Conservation (phyloP, 2,329 filamentous ascomycete genomes). For the Colletotrichum tropicicola region DNA sequence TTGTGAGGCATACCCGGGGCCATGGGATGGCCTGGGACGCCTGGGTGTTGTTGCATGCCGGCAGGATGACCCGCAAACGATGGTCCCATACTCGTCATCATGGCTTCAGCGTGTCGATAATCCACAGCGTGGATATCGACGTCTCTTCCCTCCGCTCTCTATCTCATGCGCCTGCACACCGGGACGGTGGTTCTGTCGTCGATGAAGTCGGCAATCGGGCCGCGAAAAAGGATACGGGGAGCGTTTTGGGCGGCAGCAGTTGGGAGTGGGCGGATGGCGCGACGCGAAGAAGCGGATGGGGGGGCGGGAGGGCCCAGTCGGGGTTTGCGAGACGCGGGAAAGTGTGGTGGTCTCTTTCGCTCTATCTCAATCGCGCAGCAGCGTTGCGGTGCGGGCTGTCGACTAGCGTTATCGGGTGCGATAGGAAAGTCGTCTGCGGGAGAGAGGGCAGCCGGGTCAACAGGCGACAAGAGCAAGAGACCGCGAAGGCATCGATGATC, state of each 20-base stretch:
- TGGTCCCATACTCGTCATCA: conserved; percentile 77
- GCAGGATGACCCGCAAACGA: conserved; percentile 74
- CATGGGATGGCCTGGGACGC: conserved; percentile 73
- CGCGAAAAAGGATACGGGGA: conserved; percentile 1
- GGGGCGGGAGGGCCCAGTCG: neutral
- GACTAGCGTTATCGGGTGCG: conserved; percentile 26
- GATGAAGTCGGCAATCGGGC: conserved; percentile 14
- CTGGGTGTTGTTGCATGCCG: conserved; percentile 76
- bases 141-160: conserved; percentile 48
- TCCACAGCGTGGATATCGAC: conserved; percentile 71
- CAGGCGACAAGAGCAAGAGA: conserved; percentile 10
- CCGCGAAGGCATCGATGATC: conserved; percentile 31
- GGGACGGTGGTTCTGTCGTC: neutral
- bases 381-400: conserved; percentile 11
- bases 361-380: conserved; percentile 9
- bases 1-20: conserved; percentile 72
- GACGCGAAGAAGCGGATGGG: conserved; percentile 25
- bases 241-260: neutral
- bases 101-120: conserved; percentile 58
- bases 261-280: conserved; percentile 19
- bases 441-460: conserved; percentile 19
- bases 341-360: neutral
- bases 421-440: neutral
- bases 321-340: conserved; percentile 14
- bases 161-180: conserved; percentile 56